Evolutionary conservation across 768 basidiomycete species (phyloP).

Genomic region (Leccinellum albellum): DNA sequence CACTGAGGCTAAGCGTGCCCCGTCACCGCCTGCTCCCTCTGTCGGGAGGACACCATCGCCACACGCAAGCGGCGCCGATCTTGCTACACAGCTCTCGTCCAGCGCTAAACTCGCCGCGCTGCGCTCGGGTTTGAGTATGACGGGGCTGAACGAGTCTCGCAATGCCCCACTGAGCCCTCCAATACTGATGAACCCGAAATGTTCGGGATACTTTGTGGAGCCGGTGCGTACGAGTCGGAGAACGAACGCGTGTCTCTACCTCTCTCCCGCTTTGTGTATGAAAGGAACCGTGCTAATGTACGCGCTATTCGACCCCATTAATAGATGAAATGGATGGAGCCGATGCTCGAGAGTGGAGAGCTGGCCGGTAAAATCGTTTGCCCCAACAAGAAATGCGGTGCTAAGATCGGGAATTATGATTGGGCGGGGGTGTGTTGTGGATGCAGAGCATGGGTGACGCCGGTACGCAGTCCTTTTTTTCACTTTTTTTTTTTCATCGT

Average conservation of each 20-base stretch:
- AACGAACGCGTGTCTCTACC: neutral
- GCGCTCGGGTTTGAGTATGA: constrained; percentile 33
- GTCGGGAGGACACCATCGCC: neutral
- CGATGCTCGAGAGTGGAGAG: constrained; percentile 67
- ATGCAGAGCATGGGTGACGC: constrained; percentile 89
- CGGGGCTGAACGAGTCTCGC: constrained; percentile 17
- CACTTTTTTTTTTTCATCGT: too few species aligned
- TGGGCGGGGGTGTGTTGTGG: constrained; percentile 95
- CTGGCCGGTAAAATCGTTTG: constrained; percentile 88
- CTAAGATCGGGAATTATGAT: constrained; percentile 93
- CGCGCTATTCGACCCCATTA: neutral
- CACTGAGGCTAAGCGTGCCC: constrained; percentile 1
- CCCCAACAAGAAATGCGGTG: constrained; percentile 86
- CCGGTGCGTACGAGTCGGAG: constrained; percentile 40
- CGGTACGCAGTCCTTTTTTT: constrained; percentile 41
- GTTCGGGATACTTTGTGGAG: constrained; percentile 96
- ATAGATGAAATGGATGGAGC: constrained; percentile 96
- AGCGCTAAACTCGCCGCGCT: constrained; percentile 50
- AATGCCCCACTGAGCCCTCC: constrained; percentile 45
- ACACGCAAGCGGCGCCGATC: constrained; percentile 29
- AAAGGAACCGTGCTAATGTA: neutral
- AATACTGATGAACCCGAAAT: constrained; percentile 73
- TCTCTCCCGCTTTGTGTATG: too few species aligned
- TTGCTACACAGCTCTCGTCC: constrained; percentile 43
- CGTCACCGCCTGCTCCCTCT: neutral